Evolutionary conservation across 1,284 basidiomycete species (phyloP), one percentile per base, ranked within the genome.

Genomic region (Chalciporus sp.): DNA sequence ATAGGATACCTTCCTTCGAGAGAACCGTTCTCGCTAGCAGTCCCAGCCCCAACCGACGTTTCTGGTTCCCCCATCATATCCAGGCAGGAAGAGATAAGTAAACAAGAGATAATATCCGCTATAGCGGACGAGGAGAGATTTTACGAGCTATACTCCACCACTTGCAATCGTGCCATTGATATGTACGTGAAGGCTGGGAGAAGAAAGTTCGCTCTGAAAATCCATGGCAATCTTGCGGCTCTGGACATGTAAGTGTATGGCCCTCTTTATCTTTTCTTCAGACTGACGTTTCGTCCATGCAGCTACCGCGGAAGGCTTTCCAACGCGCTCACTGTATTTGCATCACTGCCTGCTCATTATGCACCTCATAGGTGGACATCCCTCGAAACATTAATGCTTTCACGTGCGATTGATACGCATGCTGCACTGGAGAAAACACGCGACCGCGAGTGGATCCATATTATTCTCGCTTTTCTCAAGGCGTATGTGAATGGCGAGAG

Each of bases 181-280:
- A 80, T 90, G 54, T 97, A 94, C 64, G 86, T 85, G 42, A 86
- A 84, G 55, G 86, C 90, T 14, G 88, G 88, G 5, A 83, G 94
- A 47, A 81, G 86, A 46, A 90, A 95, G 64, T 93, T 91, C 62
- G 90, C 92, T 1, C 73, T 95, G 41, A 89, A 90, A 63, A 74
- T 97, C 43, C 92, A 94, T 63, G 89, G 88, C 2, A 86, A 83
- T 62, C 76, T 98, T 3, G 95, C 94, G 0, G 90, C 90, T 8
- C 81, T 98, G 19, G 92, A 97, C 61, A 71, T 89, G 92, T 95
- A 74, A 62, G 90, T 75, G 19, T 12, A 7, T 1, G 43, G 16
- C 49, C 55, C 40, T 41, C 27, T 44, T 33, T 14, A 41, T 56
- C 49, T 16, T 47, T 23, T 60, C 57, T 7, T 50, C 20, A 51